Percentiles rank a stretch among this genome's conserved stretches.
phyloP scores from a whole-genome alignment of 257 asterid genomes.

The Linaria vulgaris region DNA sequence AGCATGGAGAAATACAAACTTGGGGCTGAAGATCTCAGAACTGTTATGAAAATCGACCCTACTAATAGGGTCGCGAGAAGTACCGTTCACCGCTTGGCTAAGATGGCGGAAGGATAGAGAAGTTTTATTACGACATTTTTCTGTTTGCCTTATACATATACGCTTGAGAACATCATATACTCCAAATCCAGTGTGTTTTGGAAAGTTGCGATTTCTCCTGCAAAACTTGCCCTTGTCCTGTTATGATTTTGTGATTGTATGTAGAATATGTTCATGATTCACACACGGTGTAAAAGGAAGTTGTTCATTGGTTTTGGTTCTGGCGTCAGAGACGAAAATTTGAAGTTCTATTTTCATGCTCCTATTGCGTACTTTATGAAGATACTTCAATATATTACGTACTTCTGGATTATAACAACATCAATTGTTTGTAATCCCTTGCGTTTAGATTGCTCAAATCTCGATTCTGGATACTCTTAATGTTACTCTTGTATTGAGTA shows the following conservation, averaged over 20 bases:
- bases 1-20: conserved; percentile 98
- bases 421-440: too few relatives aligned
- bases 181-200: conserved; percentile 7
- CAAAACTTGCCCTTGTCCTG: not conserved
- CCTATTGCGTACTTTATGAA: not conserved
- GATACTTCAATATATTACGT: too few relatives aligned
- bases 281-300: not conserved
- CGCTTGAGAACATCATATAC: not conserved
- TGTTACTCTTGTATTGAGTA: too few relatives aligned
- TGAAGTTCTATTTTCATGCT: conserved; percentile 1
- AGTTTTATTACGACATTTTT: conserved; percentile 1
- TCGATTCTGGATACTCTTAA: too few relatives aligned
- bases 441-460: too few relatives aligned
- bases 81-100: conserved; percentile 78
- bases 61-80: conserved; percentile 85
- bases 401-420: too few relatives aligned
- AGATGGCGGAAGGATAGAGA: conserved; percentile 69
- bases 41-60: conserved; percentile 89
- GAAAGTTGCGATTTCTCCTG: not conserved
- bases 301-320: not conserved
- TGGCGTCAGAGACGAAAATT: not conserved
- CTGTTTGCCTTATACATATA: not conserved
- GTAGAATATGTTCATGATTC: conserved; percentile 10
- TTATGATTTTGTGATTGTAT: conserved; percentile 9
- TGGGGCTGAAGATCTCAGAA: conserved; percentile 97